These are phyloP conservation scores for Trametes villosa DNA, from an alignment of 768 basidiomycete species.

Conservation along the genomic window DNA sequence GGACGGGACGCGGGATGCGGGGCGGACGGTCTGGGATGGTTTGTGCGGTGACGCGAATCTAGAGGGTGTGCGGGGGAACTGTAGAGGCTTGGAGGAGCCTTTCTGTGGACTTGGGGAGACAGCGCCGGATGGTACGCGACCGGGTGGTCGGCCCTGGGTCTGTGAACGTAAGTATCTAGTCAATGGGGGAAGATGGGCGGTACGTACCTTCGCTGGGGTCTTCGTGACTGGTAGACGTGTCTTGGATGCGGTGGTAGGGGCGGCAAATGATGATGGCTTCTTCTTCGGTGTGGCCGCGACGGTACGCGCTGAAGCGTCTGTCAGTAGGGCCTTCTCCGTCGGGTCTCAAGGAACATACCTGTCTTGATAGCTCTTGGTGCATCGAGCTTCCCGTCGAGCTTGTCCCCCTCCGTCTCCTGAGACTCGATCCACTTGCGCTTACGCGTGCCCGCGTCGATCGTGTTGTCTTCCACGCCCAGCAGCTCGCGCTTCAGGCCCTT, in stretches of 20 bases:
- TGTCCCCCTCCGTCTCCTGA: conserved; percentile 51
- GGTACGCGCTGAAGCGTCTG: conserved; percentile 43
- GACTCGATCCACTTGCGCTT: conserved; percentile 81
- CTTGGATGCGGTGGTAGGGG: conserved; percentile 57
- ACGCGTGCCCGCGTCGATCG: conserved; percentile 66
- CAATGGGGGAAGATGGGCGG: not conserved
- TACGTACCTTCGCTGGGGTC: conserved; percentile 38
- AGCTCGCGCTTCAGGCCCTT: conserved; percentile 70
- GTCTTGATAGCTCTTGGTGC: conserved; percentile 58
- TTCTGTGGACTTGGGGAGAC: conserved; percentile 44
- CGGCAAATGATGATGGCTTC: conserved; percentile 50
- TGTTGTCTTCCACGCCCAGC: conserved; percentile 52
- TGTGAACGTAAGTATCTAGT: conserved; percentile 1
- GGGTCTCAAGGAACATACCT: conserved; percentile 46
- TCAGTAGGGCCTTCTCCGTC: not conserved
- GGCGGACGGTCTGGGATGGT: conserved; percentile 36
- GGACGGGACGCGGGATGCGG: conserved; percentile 50
- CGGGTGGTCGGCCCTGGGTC: conserved; percentile 31
- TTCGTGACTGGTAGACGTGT: conserved; percentile 38
- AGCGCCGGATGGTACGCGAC: conserved; percentile 32
- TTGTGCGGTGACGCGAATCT: conserved; percentile 55
- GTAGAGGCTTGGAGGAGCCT: conserved; percentile 26
- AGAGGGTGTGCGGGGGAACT: conserved; percentile 38
- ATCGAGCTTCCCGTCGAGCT: conserved; percentile 31
- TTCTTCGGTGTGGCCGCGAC: conserved; percentile 57